Evolutionary conservation across 2,329 filamentous ascomycete species (phyloP).

Genomic region (Ambrosiella xylebori): DNA sequence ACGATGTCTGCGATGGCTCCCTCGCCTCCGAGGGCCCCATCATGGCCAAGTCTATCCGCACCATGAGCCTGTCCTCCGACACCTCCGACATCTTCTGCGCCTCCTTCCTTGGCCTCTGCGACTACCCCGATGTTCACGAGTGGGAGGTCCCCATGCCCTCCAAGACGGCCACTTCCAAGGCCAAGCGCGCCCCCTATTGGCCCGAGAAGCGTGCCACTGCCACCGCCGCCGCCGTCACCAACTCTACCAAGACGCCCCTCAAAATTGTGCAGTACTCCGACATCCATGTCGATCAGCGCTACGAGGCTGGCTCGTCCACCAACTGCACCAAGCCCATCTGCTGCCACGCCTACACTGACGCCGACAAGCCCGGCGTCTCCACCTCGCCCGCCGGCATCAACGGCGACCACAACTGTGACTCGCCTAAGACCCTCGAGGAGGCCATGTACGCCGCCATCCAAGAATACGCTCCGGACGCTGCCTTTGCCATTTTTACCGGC

Average conservation of each 20-base stretch:
- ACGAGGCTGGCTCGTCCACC: slow-evolving; percentile 33
- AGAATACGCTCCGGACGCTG: slow-evolving; percentile 27
- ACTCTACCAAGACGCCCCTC: slow-evolving; percentile 23
- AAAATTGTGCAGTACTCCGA: slow-evolving; percentile 43
- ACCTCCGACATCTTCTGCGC: slow-evolving; percentile 35
- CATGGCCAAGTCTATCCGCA: slow-evolving; percentile 30
- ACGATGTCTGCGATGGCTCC: slow-evolving; percentile 37
- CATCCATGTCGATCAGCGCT: slow-evolving; percentile 39
- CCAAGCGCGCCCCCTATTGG: slow-evolving; percentile 15
- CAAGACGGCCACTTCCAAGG: background rate
- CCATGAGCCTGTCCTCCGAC: slow-evolving; percentile 30
- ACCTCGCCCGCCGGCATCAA: slow-evolving; percentile 32
- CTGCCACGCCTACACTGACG: slow-evolving; percentile 32
- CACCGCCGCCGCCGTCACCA: background rate
- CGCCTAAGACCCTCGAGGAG: slow-evolving; percentile 31
- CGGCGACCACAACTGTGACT: slow-evolving; percentile 37
- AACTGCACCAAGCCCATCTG: slow-evolving; percentile 43
- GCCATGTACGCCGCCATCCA: slow-evolving; percentile 38
- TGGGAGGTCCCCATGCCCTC: slow-evolving; percentile 21
- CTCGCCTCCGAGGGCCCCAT: slow-evolving; percentile 35
- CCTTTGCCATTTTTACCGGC: slow-evolving; percentile 42
- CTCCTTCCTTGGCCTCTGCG: slow-evolving; percentile 35
- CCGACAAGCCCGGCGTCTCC: slow-evolving; percentile 31
- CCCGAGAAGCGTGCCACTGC: slow-evolving; percentile 19
- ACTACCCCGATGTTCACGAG: slow-evolving; percentile 27